Evolutionary conservation across 345 rosid genomes (phyloP).

Genomic region (Pugionium cornutum): DNA sequence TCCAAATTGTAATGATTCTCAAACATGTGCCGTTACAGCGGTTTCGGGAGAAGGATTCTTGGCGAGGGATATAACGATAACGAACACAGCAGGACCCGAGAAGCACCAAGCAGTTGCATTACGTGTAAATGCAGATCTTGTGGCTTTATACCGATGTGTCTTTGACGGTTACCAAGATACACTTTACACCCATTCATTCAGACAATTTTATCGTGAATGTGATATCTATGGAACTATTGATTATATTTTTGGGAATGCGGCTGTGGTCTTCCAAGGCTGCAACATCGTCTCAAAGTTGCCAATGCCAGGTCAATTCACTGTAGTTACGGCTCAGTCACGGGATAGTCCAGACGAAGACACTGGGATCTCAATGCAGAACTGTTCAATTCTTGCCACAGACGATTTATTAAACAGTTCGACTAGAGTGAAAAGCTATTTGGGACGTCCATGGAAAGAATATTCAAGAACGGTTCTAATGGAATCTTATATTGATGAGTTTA

Average conservation of each 20-base stretch:
- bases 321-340: constrained; percentile 74
- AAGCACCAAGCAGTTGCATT: constrained; percentile 83
- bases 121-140: constrained; percentile 66
- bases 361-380: constrained; percentile 80
- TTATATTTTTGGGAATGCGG: constrained; percentile 76
- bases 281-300: constrained; percentile 70
- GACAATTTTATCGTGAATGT: constrained; percentile 84
- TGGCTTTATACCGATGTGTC: constrained; percentile 62
- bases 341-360: constrained; percentile 63
- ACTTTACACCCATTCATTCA: constrained; percentile 62
- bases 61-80: constrained; percentile 68
- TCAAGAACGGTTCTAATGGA: constrained; percentile 64
- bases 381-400: constrained; percentile 60
- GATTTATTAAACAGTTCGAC: constrained; percentile 44
- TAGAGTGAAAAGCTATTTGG: constrained; percentile 63
- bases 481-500: constrained; percentile 67
- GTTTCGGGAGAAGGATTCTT: constrained; percentile 78
- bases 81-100: constrained; percentile 74
- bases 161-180: constrained; percentile 75
- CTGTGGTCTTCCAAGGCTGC: constrained; percentile 69
- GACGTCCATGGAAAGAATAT: constrained; percentile 74
- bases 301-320: constrained; percentile 63
- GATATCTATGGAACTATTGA: constrained; percentile 73
- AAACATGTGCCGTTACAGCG: constrained; percentile 45
- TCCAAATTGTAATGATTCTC: not conserved